phyloP scores from a whole-genome alignment of 179 eudicot species.

The Drosera spatulata region DNA sequence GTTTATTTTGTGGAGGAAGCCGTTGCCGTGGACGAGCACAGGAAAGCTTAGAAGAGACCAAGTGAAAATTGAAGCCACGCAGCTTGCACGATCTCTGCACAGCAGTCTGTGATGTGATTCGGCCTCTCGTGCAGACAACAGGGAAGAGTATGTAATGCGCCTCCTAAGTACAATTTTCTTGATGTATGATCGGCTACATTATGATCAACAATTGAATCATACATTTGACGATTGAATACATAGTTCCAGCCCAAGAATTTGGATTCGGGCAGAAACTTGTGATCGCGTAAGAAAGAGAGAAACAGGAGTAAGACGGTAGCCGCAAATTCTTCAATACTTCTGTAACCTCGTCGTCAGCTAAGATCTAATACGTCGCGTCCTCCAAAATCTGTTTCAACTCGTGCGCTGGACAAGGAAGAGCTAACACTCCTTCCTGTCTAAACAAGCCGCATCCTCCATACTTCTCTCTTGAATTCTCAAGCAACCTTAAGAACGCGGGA shows the following conservation, averaged over 20 bases:
- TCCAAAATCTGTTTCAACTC: constrained; percentile 5
- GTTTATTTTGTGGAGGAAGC: constrained; percentile 48
- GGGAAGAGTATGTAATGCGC: too few species aligned
- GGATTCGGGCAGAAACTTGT: too few species aligned
- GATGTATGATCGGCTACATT: too few species aligned
- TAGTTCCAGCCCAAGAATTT: too few species aligned
- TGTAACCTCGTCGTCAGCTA: too few species aligned
- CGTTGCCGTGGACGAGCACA: constrained; percentile 68
- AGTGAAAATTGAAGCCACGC: constrained; percentile 37
- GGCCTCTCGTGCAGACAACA: too few species aligned
- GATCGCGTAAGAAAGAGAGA: too few species aligned
- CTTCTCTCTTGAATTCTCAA: constrained; percentile 4
- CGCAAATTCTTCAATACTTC: too few species aligned
- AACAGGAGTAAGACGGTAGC: too few species aligned
- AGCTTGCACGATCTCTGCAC: constrained; percentile 23
- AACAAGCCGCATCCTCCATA: background rate
- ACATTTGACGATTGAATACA: too few species aligned
- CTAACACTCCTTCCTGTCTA: constrained; percentile 3
- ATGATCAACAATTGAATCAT: too few species aligned
- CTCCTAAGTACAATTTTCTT: too few species aligned
- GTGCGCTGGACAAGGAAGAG: constrained; percentile 1
- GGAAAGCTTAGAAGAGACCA: constrained; percentile 71
- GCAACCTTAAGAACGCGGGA: constrained; percentile 6
- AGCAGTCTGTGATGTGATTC: constrained; percentile 26
- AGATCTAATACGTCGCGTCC: background rate